Evolutionary conservation across 2,329 filamentous ascomycete species (phyloP).

Genomic region (Arachnomyces sp.): DNA sequence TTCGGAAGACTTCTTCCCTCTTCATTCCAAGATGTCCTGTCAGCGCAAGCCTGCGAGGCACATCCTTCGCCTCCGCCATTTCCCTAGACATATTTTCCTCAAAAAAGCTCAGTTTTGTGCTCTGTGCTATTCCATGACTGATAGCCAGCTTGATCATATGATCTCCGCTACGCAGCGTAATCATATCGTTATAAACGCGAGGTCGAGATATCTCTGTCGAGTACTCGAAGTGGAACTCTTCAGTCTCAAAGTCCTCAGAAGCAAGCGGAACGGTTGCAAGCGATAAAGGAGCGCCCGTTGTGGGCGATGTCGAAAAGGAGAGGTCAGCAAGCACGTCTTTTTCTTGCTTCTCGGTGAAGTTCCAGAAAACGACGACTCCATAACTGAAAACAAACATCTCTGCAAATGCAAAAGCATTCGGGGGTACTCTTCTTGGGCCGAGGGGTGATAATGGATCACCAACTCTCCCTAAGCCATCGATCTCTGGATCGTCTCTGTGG

Average conservation of each 20-base stretch:
- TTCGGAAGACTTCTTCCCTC: constrained; percentile 81
- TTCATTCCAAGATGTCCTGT: constrained; percentile 89
- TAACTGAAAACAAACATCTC: constrained; percentile 98
- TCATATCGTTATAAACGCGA: constrained; percentile 98
- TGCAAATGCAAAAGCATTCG: constrained; percentile 69
- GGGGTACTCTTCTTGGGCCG: constrained; percentile 46
- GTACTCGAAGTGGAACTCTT: constrained; percentile 98
- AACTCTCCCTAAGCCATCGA: neutral
- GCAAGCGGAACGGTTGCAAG: constrained; percentile 72
- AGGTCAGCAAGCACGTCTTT: constrained; percentile 93
- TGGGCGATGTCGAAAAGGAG: constrained; percentile 59
- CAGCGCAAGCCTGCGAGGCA: constrained; percentile 78
- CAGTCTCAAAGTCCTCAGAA: constrained; percentile 89
- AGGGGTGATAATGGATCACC: constrained; percentile 33
- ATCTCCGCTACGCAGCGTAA: constrained; percentile 84
- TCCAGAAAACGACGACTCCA: constrained; percentile 97
- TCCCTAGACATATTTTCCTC: constrained; percentile 93
- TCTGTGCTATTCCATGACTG: constrained; percentile 93
- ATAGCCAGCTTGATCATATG: constrained; percentile 99
- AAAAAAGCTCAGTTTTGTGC: constrained; percentile 91
- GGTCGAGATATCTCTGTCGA: constrained; percentile 76
- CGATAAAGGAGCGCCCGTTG: constrained; percentile 37
- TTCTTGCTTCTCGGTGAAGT: constrained; percentile 91
- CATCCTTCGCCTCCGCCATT: constrained; percentile 85
- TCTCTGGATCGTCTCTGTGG: neutral